These are phyloP conservation scores for Talaromyces wortmannii DNA, from an alignment of 495 filamentous ascomycete species.

Conservation along the genomic window DNA sequence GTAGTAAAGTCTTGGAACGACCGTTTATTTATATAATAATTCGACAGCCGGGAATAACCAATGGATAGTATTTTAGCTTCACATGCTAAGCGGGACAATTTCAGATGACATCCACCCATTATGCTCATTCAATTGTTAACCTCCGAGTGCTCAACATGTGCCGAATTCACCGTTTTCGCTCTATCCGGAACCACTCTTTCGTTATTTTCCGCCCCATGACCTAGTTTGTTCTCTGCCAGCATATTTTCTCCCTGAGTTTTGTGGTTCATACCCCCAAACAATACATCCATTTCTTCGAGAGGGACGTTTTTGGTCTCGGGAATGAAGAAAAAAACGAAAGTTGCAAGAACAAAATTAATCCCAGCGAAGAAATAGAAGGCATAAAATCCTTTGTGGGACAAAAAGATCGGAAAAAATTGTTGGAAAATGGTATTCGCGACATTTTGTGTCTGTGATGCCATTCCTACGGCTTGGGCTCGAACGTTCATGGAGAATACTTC, in stretches of 20 bases:
- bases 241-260: conserved; percentile 44
- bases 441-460: conserved; percentile 60
- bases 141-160: background rate
- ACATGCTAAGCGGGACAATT: no score
- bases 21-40: no score
- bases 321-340: conserved; percentile 70
- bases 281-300: conserved; percentile 57
- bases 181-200: background rate
- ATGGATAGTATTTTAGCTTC: no score
- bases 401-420: conserved; percentile 62
- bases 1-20: no score
- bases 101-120: no score
- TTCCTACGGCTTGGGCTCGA: conserved; percentile 59
- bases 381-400: conserved; percentile 48
- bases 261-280: conserved; percentile 55
- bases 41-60: no score
- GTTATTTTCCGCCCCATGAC: background rate
- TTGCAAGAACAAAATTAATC: conserved; percentile 51
- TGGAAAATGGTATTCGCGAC: conserved; percentile 59
- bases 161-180: background rate
- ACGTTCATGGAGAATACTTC: conserved; percentile 64
- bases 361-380: conserved; percentile 46
- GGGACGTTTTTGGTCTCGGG: conserved; percentile 66
- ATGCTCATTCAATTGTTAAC: background rate
- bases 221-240: conserved; percentile 2